Conservation (phyloP, 768 basidiomycete species). For the Lactifluus rugatus region DNA sequence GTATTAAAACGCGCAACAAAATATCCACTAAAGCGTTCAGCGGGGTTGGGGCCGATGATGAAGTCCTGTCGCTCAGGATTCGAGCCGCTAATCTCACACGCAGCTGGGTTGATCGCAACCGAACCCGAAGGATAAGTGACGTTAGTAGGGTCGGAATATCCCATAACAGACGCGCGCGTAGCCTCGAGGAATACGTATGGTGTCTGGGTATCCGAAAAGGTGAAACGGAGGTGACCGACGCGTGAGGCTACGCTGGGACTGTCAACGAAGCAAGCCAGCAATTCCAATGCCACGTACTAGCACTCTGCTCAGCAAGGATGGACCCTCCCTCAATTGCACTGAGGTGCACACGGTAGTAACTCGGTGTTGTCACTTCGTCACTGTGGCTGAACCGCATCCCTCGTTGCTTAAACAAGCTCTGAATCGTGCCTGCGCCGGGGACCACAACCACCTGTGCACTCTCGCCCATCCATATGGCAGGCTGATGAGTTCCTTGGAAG, state of each 20-base stretch:
- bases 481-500: constrained; percentile 73
- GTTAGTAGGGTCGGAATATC: constrained; percentile 39
- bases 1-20: constrained; percentile 52
- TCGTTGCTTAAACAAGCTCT: constrained; percentile 47
- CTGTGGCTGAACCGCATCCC: constrained; percentile 19
- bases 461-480: constrained; percentile 87
- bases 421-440: constrained; percentile 45
- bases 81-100: constrained; percentile 48
- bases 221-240: constrained; percentile 66
- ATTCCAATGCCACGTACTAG: constrained; percentile 36
- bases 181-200: constrained; percentile 64
- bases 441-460: constrained; percentile 53
- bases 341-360: constrained; percentile 33
- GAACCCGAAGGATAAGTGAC: constrained; percentile 46
- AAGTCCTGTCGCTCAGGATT: constrained; percentile 64
- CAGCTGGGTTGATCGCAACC: constrained; percentile 34
- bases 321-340: constrained; percentile 42
- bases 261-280: not conserved
- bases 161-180: constrained; percentile 50
- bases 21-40: constrained; percentile 31
- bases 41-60: constrained; percentile 48
- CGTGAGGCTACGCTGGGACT: constrained; percentile 44
- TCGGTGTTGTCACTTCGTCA: not conserved
- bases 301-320: constrained; percentile 49
- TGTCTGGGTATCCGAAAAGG: constrained; percentile 36